Conservation (phyloP, 1,284 basidiomycete species). For the Apiotrichum porosum region DNA sequence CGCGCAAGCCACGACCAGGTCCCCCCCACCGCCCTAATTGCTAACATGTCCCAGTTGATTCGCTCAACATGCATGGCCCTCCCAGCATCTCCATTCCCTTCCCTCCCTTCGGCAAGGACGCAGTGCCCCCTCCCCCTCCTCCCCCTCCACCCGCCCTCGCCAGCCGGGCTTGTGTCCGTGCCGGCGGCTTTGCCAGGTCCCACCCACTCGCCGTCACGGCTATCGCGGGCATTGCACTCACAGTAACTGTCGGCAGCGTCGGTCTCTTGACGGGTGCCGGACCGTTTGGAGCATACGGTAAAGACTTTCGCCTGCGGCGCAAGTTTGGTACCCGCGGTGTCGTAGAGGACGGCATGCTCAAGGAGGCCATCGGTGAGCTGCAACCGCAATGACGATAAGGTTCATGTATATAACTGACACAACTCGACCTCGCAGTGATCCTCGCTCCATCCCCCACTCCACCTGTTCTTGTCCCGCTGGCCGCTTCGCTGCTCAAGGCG, state of each 20-base stretch:
- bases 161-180: slow-evolving; percentile 9
- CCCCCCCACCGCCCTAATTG: background rate
- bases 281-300: slow-evolving; percentile 7
- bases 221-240: slow-evolving; percentile 21
- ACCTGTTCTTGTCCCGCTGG: slow-evolving; percentile 37
- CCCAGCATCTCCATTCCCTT: slow-evolving; percentile 45
- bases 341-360: slow-evolving; percentile 45
- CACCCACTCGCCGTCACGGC: slow-evolving; percentile 33
- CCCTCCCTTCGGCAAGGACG: slow-evolving; percentile 40
- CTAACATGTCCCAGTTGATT: slow-evolving; percentile 35
- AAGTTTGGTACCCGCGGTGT: slow-evolving; percentile 30
- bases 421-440: slow-evolving; percentile 40
- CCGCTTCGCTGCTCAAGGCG: slow-evolving; percentile 39
- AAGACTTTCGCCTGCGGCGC: slow-evolving; percentile 13
- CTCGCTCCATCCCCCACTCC: slow-evolving; percentile 43
- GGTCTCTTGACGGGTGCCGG: slow-evolving; percentile 13
- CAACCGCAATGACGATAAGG: background rate
- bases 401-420: no score
- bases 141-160: slow-evolving; percentile 18
- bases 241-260: slow-evolving; percentile 32
- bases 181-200: background rate
- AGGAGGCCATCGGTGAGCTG: slow-evolving; percentile 43
- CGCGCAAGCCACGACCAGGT: background rate
- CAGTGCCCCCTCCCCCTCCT: slow-evolving; percentile 31
- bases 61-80: slow-evolving; percentile 44